Evolutionary conservation across 1,139 yeast species (phyloP), one percentile per base, ranked within the genome.

Genomic region (Saccharomyces hybrid): DNA sequence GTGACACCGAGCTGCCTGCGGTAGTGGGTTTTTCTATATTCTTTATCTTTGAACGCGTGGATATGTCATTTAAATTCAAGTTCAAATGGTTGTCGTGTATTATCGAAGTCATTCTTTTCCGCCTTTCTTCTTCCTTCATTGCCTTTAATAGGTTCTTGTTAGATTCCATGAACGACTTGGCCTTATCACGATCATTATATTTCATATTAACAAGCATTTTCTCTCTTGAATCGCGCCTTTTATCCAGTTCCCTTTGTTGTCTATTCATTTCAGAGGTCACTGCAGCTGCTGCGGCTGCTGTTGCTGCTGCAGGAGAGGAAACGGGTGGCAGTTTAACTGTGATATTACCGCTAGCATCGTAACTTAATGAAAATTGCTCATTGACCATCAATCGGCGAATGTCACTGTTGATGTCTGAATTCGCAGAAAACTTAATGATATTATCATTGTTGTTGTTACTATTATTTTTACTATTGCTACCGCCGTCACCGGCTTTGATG

Each of bases 201-300:
- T 68, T 68, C 64, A 68, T 61, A 47, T 62, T 64, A 8, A 66
- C 70, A 16, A 68, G 57, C 71, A 68, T 68, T 48, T 61, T 63
- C 47, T 68, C 71, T 27, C 69, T 58, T 2, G 64, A 60, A 52
- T 68, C 70, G 38, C 71, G 60, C 53, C 67, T 58, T 51, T 61
- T 65, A 44, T 68, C 70, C 21, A 68, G 52, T 52, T 67, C 67
- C 32, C 58, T 59, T 48, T 66, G 69, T 53, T 65, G 63, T 42
- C 55, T 57, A 14, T 48, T 55, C 7, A 48, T 28, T 24, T 53
- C 58, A n/a, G 56, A 48, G 12, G 29, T 28, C 28, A 31, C 32
- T 14, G 47, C 51, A 5, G 47, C 46, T 14, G 26, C 51, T 9
- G 51, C 47, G n/a, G 47, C 29, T 9, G 47, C 31, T 3, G 24